A percentile compares a stretch with the other conserved stretches of the same genome.
phyloP scores from a whole-genome alignment of 148 eudicot genomes.

The Rhododendron mucronatum region DNA sequence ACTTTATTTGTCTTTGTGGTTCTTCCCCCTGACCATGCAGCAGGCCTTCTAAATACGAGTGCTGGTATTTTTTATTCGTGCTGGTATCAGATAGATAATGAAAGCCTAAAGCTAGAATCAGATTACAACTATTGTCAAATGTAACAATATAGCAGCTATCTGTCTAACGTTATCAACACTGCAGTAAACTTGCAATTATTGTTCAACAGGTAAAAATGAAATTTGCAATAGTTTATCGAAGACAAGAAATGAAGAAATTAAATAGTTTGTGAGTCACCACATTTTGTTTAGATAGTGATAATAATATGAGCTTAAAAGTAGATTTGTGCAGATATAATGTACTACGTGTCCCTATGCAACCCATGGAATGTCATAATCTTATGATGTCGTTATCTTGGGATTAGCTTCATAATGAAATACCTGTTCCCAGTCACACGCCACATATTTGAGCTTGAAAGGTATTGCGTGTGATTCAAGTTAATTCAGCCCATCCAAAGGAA shows the following conservation, averaged over 20 bases:
- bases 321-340: background rate
- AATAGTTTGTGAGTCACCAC: background rate
- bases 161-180: background rate
- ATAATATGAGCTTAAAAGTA: background rate
- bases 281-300: background rate
- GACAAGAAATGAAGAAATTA: background rate
- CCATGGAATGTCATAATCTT: background rate
- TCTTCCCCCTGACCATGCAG: background rate
- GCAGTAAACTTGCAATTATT: background rate
- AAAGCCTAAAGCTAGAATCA: background rate
- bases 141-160: background rate
- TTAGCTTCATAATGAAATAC: background rate
- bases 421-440: background rate
- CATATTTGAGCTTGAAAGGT: background rate
- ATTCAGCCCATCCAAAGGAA: no score
- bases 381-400: background rate
- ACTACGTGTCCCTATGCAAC: background rate
- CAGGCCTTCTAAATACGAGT: background rate
- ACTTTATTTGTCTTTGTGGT: background rate
- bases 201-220: background rate
- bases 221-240: background rate
- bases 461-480: background rate
- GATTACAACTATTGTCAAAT: background rate
- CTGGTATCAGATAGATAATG: background rate
- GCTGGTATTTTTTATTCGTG: background rate